Percentiles rank a stretch among this genome's conserved stretches.
Evolutionary conservation across 139 green algal genomes (phyloP).

Genomic region (Picochlorum sp.): DNA sequence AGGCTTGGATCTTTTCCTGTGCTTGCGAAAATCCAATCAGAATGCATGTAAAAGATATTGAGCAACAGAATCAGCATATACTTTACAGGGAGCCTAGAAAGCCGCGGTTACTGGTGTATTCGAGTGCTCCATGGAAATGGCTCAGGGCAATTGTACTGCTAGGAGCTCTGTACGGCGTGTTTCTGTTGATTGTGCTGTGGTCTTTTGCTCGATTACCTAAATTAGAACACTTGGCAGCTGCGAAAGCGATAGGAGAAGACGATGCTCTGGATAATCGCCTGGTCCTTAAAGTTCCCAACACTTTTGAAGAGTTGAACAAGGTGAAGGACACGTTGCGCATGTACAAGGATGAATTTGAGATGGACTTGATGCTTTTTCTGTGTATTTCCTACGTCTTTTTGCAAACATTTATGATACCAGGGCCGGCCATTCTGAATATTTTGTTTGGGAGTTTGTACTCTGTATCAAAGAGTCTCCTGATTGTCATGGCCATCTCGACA

Average conservation of each 20-base stretch:
- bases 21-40: too few relatives aligned
- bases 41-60: too few relatives aligned
- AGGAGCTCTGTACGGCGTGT: slow-evolving; percentile 9
- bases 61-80: too few relatives aligned
- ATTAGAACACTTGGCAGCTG: not conserved
- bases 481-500: slow-evolving; percentile 8
- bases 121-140: slow-evolving; percentile 12
- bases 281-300: slow-evolving; percentile 12
- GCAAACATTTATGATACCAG: slow-evolving; percentile 31
- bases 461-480: slow-evolving; percentile 8
- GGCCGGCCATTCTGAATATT: slow-evolving; percentile 22
- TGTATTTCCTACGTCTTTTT: slow-evolving; percentile 43
- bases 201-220: slow-evolving; percentile 16
- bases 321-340: slow-evolving; percentile 25
- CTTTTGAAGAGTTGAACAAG: slow-evolving; percentile 16
- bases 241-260: not conserved
- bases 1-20: too few relatives aligned
- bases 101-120: too few relatives aligned
- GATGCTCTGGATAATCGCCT: not conserved
- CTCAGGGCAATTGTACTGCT: slow-evolving; percentile 9
- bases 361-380: slow-evolving; percentile 26
- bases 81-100: too few relatives aligned
- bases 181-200: slow-evolving; percentile 8
- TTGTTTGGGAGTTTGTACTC: slow-evolving; percentile 26
- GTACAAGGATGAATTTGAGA: slow-evolving; percentile 27